These are phyloP conservation scores for Penicillium cataractarum DNA, from an alignment of 495 filamentous ascomycete genomes.

Conservation along the genomic window DNA sequence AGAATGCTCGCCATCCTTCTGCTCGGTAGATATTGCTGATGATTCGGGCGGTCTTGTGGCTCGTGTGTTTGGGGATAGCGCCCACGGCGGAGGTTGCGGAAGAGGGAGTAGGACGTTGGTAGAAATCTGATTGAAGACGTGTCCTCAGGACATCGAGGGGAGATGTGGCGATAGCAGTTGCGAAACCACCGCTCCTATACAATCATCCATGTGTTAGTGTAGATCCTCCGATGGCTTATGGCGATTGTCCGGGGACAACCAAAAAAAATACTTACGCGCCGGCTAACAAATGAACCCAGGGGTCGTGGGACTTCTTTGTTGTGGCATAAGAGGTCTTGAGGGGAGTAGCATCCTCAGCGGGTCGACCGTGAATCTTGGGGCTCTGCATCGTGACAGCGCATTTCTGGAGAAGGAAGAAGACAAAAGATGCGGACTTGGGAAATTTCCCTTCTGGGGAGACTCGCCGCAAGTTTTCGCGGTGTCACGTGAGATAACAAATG, in stretches of 20 bases:
- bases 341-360: constrained; percentile 16
- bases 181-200: constrained; percentile 78
- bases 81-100: constrained; percentile 49
- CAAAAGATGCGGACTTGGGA: constrained; percentile 11
- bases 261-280: constrained; percentile 67
- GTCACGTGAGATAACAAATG: constrained; percentile 30
- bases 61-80: constrained; percentile 56
- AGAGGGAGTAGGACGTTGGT: constrained; percentile 61
- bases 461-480: constrained; percentile 22
- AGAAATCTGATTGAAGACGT: constrained; percentile 86
- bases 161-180: constrained; percentile 77
- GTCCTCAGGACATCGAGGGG: constrained; percentile 91
- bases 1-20: constrained; percentile 83
- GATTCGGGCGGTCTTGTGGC: constrained; percentile 80
- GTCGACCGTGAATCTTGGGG: constrained; percentile 24
- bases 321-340: constrained; percentile 11
- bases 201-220: not conserved
- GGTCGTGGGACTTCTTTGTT: constrained; percentile 27
- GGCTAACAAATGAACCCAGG: constrained; percentile 82
- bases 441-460: constrained; percentile 21
- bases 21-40: constrained; percentile 71
- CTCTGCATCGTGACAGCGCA: constrained; percentile 27
- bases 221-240: constrained; percentile 5
- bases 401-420: constrained; percentile 11
- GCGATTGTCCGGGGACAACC: constrained; percentile 11